A percentile compares a stretch with the other conserved stretches of the same genome.
These are phyloP conservation scores for Colletotrichum aenigma DNA, from an alignment of 2,329 filamentous ascomycete species.

Conservation along the genomic window DNA sequence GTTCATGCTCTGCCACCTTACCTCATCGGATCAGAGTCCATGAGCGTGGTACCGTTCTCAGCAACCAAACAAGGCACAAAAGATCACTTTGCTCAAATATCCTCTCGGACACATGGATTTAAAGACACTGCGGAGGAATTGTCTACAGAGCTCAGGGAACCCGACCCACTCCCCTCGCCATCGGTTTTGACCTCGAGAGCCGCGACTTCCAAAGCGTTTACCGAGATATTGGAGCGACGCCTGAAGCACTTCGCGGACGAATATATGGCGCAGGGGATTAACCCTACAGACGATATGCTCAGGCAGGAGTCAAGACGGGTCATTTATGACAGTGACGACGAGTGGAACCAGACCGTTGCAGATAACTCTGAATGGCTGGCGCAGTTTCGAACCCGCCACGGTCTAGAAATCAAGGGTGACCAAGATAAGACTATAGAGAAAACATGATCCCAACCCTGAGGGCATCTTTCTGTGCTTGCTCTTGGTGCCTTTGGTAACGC, in stretches of 20 bases:
- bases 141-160: not conserved
- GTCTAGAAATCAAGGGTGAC: not conserved
- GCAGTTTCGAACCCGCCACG: conserved; percentile 22
- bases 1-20: conserved; percentile 29
- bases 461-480: not conserved
- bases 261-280: not conserved
- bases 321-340: conserved; percentile 26
- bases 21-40: conserved; percentile 26
- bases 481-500: not conserved
- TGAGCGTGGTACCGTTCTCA: conserved; percentile 28
- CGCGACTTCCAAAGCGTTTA: not conserved
- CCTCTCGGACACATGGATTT: not conserved
- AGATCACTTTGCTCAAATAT: conserved; percentile 25
- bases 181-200: not conserved
- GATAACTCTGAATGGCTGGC: conserved; percentile 31
- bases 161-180: not conserved
- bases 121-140: not conserved
- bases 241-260: not conserved
- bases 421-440: not conserved
- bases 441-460: not conserved
- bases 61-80: conserved; percentile 24
- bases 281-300: conserved; percentile 29
- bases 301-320: conserved; percentile 28
- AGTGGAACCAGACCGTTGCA: conserved; percentile 30
- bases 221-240: not conserved